Conservation (phyloP, 139 green algal species). For the Medakamo hakoo region DNA sequence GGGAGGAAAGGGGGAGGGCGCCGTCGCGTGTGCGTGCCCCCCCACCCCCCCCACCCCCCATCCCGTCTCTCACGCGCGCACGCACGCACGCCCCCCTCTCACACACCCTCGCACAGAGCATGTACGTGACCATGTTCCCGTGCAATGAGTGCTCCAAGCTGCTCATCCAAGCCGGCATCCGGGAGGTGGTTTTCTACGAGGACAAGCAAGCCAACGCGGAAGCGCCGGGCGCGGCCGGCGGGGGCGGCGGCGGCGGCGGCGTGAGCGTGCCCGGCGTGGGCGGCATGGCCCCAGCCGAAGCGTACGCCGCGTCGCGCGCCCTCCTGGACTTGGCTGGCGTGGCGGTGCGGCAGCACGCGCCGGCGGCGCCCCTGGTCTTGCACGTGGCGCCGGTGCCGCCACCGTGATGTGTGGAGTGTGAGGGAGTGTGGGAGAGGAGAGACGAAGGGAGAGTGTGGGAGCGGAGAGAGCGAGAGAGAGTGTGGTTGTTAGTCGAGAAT, state of each 20-base stretch:
- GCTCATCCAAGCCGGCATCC: constrained; percentile 89
- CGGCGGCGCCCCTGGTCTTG: constrained; percentile 18
- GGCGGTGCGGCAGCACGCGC: constrained; percentile 40
- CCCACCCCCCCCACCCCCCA: too few species aligned
- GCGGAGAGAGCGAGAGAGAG: too few species aligned
- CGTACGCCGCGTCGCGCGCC: constrained; percentile 44
- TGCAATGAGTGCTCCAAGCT: constrained; percentile 99
- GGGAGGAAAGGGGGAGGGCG: neutral
- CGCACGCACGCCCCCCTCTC: too few species aligned
- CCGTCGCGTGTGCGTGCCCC: neutral
- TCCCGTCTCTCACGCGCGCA: neutral
- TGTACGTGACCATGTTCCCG: constrained; percentile 98
- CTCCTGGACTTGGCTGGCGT: constrained; percentile 58
- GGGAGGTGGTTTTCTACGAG: constrained; percentile 79
- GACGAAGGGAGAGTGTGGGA: too few species aligned
- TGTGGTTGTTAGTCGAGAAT: too few species aligned
- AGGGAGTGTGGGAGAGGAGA: too few species aligned
- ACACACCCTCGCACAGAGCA: constrained; percentile 2
- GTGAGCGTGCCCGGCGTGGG: neutral
- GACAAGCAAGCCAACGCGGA: neutral
- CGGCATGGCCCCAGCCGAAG: constrained; percentile 9
- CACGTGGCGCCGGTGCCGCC: constrained; percentile 1
- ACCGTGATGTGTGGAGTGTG: too few species aligned
- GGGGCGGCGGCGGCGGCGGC: neutral
- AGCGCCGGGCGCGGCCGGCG: neutral